Evolutionary conservation across 2,329 filamentous ascomycete genomes (phyloP), one percentile per base, ranked within the genome.

Genomic region (Huntiella decipiens): DNA sequence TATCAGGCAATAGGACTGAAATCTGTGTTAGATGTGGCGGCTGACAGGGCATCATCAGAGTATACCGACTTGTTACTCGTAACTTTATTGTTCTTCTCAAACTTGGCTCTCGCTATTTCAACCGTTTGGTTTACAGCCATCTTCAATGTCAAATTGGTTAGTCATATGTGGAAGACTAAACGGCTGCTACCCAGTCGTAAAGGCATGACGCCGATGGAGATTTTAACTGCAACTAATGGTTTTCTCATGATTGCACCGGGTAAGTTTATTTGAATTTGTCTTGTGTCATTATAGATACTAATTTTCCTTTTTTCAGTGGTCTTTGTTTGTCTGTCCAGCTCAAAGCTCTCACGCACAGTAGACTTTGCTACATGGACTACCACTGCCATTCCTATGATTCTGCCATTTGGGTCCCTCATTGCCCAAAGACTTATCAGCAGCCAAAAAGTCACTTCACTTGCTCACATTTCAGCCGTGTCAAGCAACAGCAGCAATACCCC

Each of bases 241-340:
- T 51, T 72, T 1, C 58, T 75, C 45, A 74, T 74, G 71, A 52
- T 72, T 12, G 55, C 72, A 7, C 71, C 70, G n/a, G 66, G 70
- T 73, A 56, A 40, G 61, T 56, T 12, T 22, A 10, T 10, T 28
- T 12, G 3, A 19, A 4, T 8, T 15, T 16, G 37, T 15, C 11
- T 44, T 11, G 8, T 35, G 34, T 15, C 12, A 40, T 1, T 1
- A 22, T n/a, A 36, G 11, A 36, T n/a, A 36, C 34, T 15, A n/a
- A n/a, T 36, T 7, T 4, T 13, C 11, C 7, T 12, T 15, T 36
- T 0, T 36, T 36, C 15, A n/a, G 12, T 36, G 7, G 4, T 36
- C 2, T 36, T 36, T 36, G 12, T 36, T 36, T 36, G 12, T 39
- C 38, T 39, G 12, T 10, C 7, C 13, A 17, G 16, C 7, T 17